Evolutionary conservation across 179 eudicot genomes (phyloP), one percentile per base, ranked within the genome.

Genomic region (Drosera spatulata): DNA sequence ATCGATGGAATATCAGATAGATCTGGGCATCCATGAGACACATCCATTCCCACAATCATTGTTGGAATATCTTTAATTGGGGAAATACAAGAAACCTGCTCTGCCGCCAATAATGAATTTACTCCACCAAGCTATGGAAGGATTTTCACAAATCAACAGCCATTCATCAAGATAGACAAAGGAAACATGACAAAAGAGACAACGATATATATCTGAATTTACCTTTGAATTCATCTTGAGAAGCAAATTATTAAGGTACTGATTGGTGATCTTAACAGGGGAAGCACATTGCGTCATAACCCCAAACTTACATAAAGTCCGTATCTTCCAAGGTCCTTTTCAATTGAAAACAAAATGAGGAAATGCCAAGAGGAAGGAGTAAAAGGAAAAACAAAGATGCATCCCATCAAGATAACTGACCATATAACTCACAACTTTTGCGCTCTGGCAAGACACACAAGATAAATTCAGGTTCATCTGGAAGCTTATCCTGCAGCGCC

Each of bases 21-120:
- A 65, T 95, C 94, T 62, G 97, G 88, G 56, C 94, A 77, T 47
- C 96, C 96, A 71, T 94, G 99, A 57, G 99, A 94, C 66, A 94
- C 97, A 64, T 85, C 99, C 87, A 94, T 85, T 43, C 99, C 99
- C 65, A 94, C 12, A 44, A 94, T 87, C 97, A 94, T 82, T 51
- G 97, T 94, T 41, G 99, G 99, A 56, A 80, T 72, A 71, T 90
- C 85, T 53, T 75, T 74, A 43, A 90, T 72, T 41, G 62, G 62
- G 46, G 97, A 94, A 39, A 94, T 61, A 56, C 67, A 50, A 50
- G 79, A 70, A 39, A 82, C 72, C 49, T 77, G 76, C 79, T 94
- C 97, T 45, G 78, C 72, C 49, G 85, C 85, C 74, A 94, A 77
- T 74, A 94, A 75, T 10, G 99, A 90, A 70, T 93, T 93, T 41